Evolutionary conservation across 306 rosid species (phyloP).

Genomic region (Lathyrus aphaca): DNA sequence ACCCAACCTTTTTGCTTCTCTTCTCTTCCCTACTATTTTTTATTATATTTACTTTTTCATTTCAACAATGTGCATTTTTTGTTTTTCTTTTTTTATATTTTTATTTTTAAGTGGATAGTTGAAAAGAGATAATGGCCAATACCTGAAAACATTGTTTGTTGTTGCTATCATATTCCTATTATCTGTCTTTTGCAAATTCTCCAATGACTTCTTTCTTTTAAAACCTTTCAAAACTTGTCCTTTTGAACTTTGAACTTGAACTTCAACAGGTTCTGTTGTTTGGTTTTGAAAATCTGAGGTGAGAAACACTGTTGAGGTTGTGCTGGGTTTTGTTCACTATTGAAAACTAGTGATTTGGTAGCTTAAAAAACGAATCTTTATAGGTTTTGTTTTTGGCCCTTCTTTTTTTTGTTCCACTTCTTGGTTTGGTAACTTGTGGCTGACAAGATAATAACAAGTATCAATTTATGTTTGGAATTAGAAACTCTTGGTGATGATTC

Average conservation of each 20-base stretch:
- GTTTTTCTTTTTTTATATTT: constrained; percentile 9
- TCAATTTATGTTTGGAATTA: constrained; percentile 53
- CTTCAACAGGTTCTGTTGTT: constrained; percentile 24
- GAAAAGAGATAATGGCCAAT: constrained; percentile 64
- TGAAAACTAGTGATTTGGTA: constrained; percentile 1
- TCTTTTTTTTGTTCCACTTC: constrained; percentile 54
- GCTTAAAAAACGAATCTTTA: constrained; percentile 57
- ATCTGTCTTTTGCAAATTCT: constrained; percentile 42
- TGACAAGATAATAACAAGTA: constrained; percentile 55
- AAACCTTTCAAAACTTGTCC: constrained; percentile 25
- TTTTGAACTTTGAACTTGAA: not conserved
- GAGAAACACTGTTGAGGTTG: constrained; percentile 35
- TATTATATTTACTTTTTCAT: not conserved
- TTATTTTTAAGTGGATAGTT: constrained; percentile 54
- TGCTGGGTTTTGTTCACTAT: constrained; percentile 34
- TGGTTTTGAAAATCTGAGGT: constrained; percentile 32
- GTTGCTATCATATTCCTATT: constrained; percentile 50
- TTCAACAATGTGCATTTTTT: constrained; percentile 30
- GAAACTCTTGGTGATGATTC: constrained; percentile 72
- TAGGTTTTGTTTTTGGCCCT: constrained; percentile 51
- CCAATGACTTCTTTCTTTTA: constrained; percentile 42
- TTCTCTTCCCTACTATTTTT: not conserved
- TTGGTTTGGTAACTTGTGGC: constrained; percentile 70
- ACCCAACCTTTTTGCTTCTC: constrained; percentile 58
- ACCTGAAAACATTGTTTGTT: constrained; percentile 43